These are phyloP conservation scores for Physcomitrium patens DNA, from an alignment of 225 moss, liverwort and hornwort species.

Conservation along the genomic window DNA sequence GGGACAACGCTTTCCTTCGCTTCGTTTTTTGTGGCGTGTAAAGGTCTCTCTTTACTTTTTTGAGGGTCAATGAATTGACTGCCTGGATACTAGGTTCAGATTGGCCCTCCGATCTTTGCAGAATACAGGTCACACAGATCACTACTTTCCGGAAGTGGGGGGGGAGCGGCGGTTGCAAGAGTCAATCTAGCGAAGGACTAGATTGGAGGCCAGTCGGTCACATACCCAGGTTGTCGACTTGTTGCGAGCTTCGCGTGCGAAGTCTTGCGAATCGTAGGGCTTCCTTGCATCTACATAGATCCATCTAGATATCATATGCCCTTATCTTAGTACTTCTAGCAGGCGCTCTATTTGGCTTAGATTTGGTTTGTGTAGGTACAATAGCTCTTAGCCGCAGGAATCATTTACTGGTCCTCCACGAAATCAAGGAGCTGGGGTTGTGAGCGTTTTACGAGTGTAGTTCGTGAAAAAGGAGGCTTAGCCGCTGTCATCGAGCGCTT, in stretches of 20 bases:
- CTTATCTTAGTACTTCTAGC: neutral
- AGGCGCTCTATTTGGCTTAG: neutral
- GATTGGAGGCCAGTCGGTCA: neutral
- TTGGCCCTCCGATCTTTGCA: too few relatives aligned
- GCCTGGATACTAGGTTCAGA: too few relatives aligned
- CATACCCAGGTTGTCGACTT: neutral
- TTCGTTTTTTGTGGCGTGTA: too few relatives aligned
- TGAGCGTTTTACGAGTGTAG: neutral
- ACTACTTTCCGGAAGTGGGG: too few relatives aligned
- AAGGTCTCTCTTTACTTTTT: too few relatives aligned
- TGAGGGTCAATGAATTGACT: too few relatives aligned
- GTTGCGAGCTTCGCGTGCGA: constrained; percentile 36
- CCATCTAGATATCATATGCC: constrained; percentile 25
- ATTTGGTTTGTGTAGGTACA: neutral
- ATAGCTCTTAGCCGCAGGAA: neutral
- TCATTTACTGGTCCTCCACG: neutral
- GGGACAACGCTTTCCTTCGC: too few relatives aligned
- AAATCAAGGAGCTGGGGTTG: neutral
- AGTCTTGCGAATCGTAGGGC: constrained; percentile 14
- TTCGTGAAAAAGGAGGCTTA: neutral
- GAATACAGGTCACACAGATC: too few relatives aligned
- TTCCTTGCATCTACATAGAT: constrained; percentile 4
- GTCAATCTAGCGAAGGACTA: accelerated
- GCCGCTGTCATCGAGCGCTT: neutral
- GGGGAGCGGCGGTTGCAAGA: too few relatives aligned